phyloP scores from a whole-genome alignment of 2,329 filamentous ascomycete genomes.

The Chrysosporium queenslandicum region DNA sequence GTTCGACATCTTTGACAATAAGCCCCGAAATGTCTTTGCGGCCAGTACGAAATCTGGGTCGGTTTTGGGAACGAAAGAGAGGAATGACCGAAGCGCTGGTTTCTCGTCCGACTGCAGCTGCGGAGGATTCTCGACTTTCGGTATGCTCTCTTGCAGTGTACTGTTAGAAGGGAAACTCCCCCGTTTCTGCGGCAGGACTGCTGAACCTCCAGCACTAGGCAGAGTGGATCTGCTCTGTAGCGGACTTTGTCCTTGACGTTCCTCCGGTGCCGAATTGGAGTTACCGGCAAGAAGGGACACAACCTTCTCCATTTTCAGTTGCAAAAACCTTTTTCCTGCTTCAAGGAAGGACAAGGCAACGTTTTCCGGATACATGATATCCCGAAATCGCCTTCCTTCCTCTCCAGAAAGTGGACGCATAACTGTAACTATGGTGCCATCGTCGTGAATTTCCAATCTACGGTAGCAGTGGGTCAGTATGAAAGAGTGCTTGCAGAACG shows the following conservation, averaged over 20 bases:
- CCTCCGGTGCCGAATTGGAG: neutral
- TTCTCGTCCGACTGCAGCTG: neutral
- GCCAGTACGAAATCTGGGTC: conserved; percentile 4
- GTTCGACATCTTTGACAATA: neutral
- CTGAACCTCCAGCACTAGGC: neutral
- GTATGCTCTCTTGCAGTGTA: conserved; percentile 1
- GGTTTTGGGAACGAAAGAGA: conserved; percentile 1
- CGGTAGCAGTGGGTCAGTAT: neutral
- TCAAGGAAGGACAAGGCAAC: neutral
- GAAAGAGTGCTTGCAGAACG: neutral
- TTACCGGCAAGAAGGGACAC: neutral
- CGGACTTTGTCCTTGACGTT: neutral
- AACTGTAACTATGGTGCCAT: conserved; percentile 6
- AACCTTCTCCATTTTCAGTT: conserved; percentile 4
- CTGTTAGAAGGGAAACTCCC: neutral
- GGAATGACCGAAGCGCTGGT: neutral
- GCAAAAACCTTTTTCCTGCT: neutral
- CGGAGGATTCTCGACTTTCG: conserved; percentile 3
- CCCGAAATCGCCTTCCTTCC: conserved; percentile 13
- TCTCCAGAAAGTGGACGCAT: conserved; percentile 12
- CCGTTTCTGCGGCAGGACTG: neutral
- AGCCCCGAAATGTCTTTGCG: neutral
- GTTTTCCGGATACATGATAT: conserved; percentile 5
- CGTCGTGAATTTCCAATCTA: conserved; percentile 13
- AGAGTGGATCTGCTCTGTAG: neutral